Conservation (phyloP, 179 eudicot species). For the Actinidia polygama region DNA sequence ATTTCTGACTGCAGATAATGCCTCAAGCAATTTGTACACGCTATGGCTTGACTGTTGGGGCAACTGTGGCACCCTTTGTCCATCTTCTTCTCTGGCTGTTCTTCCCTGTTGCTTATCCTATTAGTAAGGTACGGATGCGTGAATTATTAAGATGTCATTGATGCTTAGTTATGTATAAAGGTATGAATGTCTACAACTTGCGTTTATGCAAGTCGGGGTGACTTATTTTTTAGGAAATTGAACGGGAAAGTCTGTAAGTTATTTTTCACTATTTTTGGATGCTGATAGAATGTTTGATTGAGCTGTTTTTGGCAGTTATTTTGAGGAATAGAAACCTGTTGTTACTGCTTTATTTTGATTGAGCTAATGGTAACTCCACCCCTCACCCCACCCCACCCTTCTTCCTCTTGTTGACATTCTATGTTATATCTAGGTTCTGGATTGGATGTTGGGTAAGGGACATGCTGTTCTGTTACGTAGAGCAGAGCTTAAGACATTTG, state of each 20-base stretch:
- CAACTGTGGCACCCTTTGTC: conserved; percentile 82
- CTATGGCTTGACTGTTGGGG: conserved; percentile 94
- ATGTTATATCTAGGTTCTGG: conserved; percentile 61
- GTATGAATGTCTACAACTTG: not conserved
- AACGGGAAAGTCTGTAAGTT: not conserved
- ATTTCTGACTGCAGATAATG: conserved; percentile 58
- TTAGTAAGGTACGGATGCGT: conserved; percentile 73
- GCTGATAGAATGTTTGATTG: not conserved
- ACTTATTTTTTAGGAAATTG: conserved; percentile 1
- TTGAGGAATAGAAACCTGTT: conserved; percentile 3
- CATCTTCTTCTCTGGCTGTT: conserved; percentile 75
- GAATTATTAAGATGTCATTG: not conserved
- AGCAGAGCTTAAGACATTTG: conserved; percentile 95
- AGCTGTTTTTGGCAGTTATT: not conserved
- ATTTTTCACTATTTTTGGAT: not conserved
- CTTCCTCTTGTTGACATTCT: not conserved
- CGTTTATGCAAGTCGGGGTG: not conserved
- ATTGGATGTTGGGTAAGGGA: conserved; percentile 97
- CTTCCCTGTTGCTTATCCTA: conserved; percentile 90
- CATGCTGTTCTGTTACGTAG: conserved; percentile 84
- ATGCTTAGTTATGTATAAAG: not conserved
- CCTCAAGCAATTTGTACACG: conserved; percentile 96
- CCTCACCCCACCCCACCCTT: no score
- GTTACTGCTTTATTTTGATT: conserved; percentile 2
- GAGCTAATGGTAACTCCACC: not conserved